These are phyloP conservation scores for Chaetomium sp. DNA, from an alignment of 2,329 filamentous ascomycete genomes.

Conservation along the genomic window DNA sequence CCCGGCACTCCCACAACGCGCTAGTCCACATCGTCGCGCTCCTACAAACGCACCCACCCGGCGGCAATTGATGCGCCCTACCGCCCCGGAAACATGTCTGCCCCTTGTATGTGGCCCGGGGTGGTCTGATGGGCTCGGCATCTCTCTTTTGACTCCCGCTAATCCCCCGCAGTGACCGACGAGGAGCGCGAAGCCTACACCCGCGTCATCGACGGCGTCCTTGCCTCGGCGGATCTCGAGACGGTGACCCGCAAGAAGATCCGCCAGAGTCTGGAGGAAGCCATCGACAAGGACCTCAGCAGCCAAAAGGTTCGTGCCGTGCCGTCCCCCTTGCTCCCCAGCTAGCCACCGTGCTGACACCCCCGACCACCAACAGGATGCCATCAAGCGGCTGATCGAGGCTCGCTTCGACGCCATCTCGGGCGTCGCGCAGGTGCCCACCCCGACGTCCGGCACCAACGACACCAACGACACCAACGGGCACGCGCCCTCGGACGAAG, in stretches of 20 bases:
- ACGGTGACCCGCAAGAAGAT: constrained; percentile 68
- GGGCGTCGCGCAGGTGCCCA: constrained; percentile 49
- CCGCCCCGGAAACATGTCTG: constrained; percentile 31
- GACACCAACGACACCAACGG: constrained; percentile 41
- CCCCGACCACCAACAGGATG: constrained; percentile 50
- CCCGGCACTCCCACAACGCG: constrained; percentile 11
- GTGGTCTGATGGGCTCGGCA: background rate
- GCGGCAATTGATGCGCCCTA: constrained; percentile 31
- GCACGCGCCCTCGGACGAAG: constrained; percentile 40
- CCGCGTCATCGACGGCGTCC: constrained; percentile 61
- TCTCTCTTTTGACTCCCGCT: constrained; percentile 13
- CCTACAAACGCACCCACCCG: constrained; percentile 15
- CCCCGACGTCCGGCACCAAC: constrained; percentile 45
- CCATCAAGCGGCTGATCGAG: constrained; percentile 72
- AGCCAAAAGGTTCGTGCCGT: constrained; percentile 56
- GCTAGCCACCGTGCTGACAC: constrained; percentile 8
- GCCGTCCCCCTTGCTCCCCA: background rate
- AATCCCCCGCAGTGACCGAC: constrained; percentile 46
- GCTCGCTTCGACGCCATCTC: constrained; percentile 72
- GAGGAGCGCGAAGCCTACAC: constrained; percentile 58
- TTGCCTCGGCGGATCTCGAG: constrained; percentile 59
- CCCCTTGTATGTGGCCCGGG: constrained; percentile 28
- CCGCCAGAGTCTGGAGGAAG: constrained; percentile 57
- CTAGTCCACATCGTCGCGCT: constrained; percentile 18
- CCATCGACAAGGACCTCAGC: constrained; percentile 59